Evolutionary conservation across 192 early-diverging fungal genomes (phyloP), one percentile per base, ranked within the genome.

Genomic region (Coemansia sp.): DNA sequence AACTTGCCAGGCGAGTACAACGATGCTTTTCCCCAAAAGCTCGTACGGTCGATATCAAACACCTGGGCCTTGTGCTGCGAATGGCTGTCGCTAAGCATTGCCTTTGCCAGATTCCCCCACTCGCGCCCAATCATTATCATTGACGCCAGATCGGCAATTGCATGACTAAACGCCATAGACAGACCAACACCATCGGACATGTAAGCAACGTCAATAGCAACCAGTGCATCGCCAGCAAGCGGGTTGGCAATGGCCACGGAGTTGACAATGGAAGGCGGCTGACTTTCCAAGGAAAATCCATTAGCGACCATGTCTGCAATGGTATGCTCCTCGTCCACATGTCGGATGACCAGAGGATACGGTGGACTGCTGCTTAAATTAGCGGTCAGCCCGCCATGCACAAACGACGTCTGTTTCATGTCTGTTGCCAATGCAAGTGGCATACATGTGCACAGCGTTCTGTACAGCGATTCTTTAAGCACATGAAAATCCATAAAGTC

Each of bases 171-270:
- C 21, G 57, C 32, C 13, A 77, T 7, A 0, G 47, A 19, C 22
- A 77, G 9, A 2, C 75, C 75, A 6, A 72, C 75, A 1, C 75
- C 75, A 18, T 77, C 75, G 9, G 36, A 16, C 69, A 77, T 61
- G 40, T 77, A 72, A 19, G 72, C 75, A 15, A 66, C 42, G 41
- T 72, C 75, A 3, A 77, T 42, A 0, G 59, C 41, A 10, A 62
- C 75, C 49, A 77, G 45, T 16, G 68, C 46, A 55, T 72, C 70
- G 36, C 75, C 75, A 7, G 18, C 62, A 37, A 77, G 58, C 19
- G 69, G 75, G 32, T 77, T 68, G 11, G 39, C 18, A 11, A 58
- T 0, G 2, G 8, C 9, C 2, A 49, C 26, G 1, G 41, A 8
- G 6, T 26, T 32, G 8, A 18, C 8, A 1, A 77, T 45, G 6